A percentile compares a stretch with the other conserved stretches of the same genome.
phyloP scores from a whole-genome alignment of 106 monocot genomes.

The Acanthochlamys bracteata region DNA sequence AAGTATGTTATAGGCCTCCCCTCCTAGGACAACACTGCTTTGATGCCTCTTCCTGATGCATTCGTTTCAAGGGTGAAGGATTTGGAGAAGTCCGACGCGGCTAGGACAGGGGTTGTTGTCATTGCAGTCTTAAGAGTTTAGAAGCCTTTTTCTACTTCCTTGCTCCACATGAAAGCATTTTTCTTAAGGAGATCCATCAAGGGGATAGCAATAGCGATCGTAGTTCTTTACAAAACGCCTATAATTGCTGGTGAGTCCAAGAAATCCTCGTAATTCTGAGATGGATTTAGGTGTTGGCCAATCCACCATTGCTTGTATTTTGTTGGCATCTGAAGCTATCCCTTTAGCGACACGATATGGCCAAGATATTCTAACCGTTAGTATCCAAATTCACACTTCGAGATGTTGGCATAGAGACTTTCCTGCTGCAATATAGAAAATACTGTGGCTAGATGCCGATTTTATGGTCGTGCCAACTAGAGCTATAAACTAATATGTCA shows the following conservation, averaged over 20 bases:
- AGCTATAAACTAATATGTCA: neutral
- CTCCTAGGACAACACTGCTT: neutral
- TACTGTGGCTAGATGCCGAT: neutral
- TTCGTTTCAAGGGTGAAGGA: no score
- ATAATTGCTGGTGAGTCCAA: no score
- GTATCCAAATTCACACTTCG: neutral
- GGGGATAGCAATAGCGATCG: neutral
- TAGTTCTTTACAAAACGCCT: neutral
- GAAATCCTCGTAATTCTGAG: no score
- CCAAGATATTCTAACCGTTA: neutral
- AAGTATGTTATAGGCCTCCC: no score
- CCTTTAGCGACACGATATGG: neutral
- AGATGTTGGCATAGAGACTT: neutral
- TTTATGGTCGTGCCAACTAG: neutral
- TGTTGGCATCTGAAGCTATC: neutral
- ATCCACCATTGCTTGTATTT: neutral
- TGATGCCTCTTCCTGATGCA: neutral
- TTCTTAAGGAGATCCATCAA: neutral
- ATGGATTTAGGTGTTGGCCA: constrained; percentile 7
- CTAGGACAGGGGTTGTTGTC: no score
- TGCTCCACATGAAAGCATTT: no score
- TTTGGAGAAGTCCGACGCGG: no score
- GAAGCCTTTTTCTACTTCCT: no score
- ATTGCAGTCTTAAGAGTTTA: no score
- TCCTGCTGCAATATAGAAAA: neutral